These are phyloP conservation scores for Aspergillus cavernicola DNA, from an alignment of 495 filamentous ascomycete species.

Conservation along the genomic window DNA sequence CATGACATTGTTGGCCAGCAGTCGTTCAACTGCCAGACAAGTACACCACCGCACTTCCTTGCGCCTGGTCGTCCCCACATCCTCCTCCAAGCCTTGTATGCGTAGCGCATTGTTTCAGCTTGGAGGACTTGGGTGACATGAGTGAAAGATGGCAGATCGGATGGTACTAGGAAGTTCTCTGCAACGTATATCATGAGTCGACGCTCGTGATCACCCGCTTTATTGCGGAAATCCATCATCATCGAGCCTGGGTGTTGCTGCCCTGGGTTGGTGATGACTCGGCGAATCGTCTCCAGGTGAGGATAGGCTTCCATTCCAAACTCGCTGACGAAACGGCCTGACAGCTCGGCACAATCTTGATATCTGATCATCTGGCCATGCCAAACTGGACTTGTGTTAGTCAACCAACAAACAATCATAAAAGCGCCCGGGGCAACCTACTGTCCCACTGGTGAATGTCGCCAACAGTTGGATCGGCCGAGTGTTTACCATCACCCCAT, in stretches of 20 bases:
- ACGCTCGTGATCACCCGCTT: slow-evolving; percentile 11
- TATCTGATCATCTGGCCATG: slow-evolving; percentile 76
- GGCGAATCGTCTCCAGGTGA: slow-evolving; percentile 1
- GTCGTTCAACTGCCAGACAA: slow-evolving; percentile 16
- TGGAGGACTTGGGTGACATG: slow-evolving; percentile 12
- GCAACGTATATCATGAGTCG: slow-evolving; percentile 6
- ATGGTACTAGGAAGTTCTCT: slow-evolving; percentile 7
- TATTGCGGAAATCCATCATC: slow-evolving; percentile 14
- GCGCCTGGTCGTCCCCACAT: slow-evolving; percentile 5
- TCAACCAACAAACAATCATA: neutral
- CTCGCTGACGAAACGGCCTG: slow-evolving; percentile 76
- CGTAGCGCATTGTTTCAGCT: slow-evolving; percentile 11
- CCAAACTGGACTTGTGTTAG: slow-evolving; percentile 50
- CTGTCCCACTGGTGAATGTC: slow-evolving; percentile 86
- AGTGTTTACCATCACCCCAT: slow-evolving; percentile 54
- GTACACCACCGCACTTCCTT: slow-evolving; percentile 10
- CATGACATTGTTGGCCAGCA: slow-evolving; percentile 14
- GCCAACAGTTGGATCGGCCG: slow-evolving; percentile 66
- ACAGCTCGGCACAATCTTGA: slow-evolving; percentile 71
- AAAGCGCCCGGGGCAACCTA: neutral
- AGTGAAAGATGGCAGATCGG: slow-evolving; percentile 3
- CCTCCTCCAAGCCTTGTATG: slow-evolving; percentile 9
- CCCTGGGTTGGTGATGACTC: neutral
- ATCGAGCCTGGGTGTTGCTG: slow-evolving; percentile 6
- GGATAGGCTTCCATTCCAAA: slow-evolving; percentile 62